Percentiles rank a stretch among this genome's conserved stretches.
Conservation (phyloP, 306 rosid species). For the Castanopsis chinensis region DNA sequence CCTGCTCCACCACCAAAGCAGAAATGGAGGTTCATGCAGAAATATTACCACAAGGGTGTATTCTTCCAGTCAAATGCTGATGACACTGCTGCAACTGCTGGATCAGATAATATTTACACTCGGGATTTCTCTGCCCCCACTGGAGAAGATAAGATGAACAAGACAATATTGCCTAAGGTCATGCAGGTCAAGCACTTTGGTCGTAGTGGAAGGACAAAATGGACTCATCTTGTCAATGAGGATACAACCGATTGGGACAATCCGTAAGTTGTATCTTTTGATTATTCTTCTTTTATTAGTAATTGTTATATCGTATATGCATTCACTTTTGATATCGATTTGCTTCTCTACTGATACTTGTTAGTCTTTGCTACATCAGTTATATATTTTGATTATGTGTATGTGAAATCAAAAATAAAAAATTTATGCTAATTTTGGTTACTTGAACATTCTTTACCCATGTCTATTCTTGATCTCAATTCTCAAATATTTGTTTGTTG, state of each 20-base stretch:
- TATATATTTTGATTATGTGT: no score
- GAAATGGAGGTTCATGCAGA: conserved; percentile 28
- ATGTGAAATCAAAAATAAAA: no score
- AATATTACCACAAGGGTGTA: conserved; percentile 53
- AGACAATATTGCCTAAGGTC: not conserved
- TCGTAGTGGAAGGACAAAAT: conserved; percentile 90
- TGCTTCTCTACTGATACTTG: no score
- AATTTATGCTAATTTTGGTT: no score
- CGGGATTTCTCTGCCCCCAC: conserved; percentile 94
- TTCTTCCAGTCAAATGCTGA: conserved; percentile 74
- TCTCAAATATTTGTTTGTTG: no score
- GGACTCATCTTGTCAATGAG: conserved; percentile 95
- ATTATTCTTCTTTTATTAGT: no score
- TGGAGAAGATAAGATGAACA: conserved; percentile 93
- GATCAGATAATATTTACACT: conserved; percentile 38
- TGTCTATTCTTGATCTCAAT: no score
- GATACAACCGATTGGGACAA: conserved; percentile 95
- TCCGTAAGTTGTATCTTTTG: conserved; percentile 24
- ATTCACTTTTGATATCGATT: no score
- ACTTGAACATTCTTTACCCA: no score
- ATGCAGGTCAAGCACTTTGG: conserved; percentile 81
- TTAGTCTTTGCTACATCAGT: no score
- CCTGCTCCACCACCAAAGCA: conserved; percentile 50
- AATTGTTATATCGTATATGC: no score
- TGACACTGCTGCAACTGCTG: conserved; percentile 48